These are phyloP conservation scores for Boletus fagicola DNA, from an alignment of 768 basidiomycete genomes.

Conservation along the genomic window DNA sequence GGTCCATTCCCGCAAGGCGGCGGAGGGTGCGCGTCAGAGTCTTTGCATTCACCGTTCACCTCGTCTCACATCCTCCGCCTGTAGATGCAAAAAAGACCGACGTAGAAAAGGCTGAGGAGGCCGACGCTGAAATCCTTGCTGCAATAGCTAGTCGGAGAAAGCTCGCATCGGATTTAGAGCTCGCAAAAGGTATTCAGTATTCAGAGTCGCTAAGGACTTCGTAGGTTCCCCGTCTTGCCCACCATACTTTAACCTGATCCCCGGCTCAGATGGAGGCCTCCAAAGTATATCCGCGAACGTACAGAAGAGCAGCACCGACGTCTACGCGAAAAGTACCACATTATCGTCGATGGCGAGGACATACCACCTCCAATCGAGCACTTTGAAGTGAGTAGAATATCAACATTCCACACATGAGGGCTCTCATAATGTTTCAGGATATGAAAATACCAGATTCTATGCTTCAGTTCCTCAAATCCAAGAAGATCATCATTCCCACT, in stretches of 20 bases:
- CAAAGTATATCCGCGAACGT: conserved; percentile 74
- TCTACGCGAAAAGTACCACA: conserved; percentile 88
- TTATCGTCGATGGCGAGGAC: conserved; percentile 91
- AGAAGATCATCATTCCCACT: conserved; percentile 83
- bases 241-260: not conserved
- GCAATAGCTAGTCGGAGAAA: conserved; percentile 90
- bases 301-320: conserved; percentile 65
- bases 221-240: conserved; percentile 41
- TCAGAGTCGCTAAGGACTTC: conserved; percentile 81
- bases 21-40: conserved; percentile 69
- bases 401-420: not conserved
- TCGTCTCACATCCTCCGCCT: conserved; percentile 16
- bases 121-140: conserved; percentile 85
- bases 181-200: conserved; percentile 91
- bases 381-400: conserved; percentile 57
- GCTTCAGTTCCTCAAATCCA: conserved; percentile 76
- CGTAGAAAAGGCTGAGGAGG: conserved; percentile 82
- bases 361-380: conserved; percentile 91
- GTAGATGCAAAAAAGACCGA: conserved; percentile 85
- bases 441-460: conserved; percentile 97
- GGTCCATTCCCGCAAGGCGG: conserved; percentile 79
- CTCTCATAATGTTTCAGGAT: conserved; percentile 52
- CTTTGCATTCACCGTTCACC: not conserved
- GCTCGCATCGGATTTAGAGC: conserved; percentile 87
- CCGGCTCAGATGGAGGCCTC: conserved; percentile 78